phyloP scores from a whole-genome alignment of 106 monocot genomes.

The Acanthochlamys bracteata region DNA sequence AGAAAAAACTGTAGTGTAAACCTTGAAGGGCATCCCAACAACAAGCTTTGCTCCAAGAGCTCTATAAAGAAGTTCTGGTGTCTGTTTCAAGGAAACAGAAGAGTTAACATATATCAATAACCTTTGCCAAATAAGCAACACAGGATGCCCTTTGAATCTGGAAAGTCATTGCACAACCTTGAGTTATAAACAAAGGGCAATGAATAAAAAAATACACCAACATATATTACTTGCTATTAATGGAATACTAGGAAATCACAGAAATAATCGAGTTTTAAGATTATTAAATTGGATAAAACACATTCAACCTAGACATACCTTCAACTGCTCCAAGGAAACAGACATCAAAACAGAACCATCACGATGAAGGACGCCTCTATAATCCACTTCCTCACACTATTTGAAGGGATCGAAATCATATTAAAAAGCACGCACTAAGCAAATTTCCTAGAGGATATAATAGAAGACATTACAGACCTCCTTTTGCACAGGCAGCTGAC shows the following conservation, averaged over 20 bases:
- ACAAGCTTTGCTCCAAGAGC: slow-evolving; percentile 91
- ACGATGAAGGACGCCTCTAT: slow-evolving; percentile 88
- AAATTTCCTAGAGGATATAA: slow-evolving; percentile 1
- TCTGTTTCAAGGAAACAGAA: slow-evolving; percentile 30
- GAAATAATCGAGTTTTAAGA: not conserved
- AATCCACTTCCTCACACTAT: slow-evolving; percentile 97
- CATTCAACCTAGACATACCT: slow-evolving; percentile 33
- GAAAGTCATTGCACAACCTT: not conserved
- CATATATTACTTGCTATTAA: not conserved
- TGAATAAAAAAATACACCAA: not conserved
- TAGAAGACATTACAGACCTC: slow-evolving; percentile 38
- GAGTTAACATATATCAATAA: slow-evolving; percentile 4
- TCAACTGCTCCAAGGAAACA: slow-evolving; percentile 74
- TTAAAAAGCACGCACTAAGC: no score
- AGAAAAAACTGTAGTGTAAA: slow-evolving; percentile 14
- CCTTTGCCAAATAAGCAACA: not conserved
- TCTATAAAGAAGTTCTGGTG: slow-evolving; percentile 83
- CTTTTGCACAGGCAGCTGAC: slow-evolving; percentile 89
- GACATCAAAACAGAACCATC: slow-evolving; percentile 99
- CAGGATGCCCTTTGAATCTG: not conserved
- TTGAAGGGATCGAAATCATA: no score
- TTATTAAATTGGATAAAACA: not conserved
- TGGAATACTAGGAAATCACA: not conserved
- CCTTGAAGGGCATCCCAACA: slow-evolving; percentile 99
- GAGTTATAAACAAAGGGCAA: not conserved